These are phyloP conservation scores for Novymonas esmeraldas DNA, from an alignment of 208 protist genomes.

Conservation along the genomic window DNA sequence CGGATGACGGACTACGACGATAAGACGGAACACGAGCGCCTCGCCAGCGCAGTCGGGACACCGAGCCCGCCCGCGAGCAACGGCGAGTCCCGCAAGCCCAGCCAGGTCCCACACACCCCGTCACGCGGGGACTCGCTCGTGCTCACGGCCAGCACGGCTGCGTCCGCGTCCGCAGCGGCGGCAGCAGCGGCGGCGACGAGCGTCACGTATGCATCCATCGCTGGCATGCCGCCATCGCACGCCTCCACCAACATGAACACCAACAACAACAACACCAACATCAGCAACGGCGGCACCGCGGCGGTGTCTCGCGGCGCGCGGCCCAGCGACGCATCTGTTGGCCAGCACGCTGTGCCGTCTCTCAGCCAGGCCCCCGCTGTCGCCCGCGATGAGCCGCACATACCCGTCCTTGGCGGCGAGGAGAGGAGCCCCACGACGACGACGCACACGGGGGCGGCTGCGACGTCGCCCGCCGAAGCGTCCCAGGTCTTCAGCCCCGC, in stretches of 20 bases:
- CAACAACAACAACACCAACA: too few species aligned
- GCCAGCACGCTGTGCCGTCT: not conserved
- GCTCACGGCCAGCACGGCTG: not conserved
- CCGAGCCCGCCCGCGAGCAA: conserved; percentile 2
- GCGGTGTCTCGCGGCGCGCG: not conserved
- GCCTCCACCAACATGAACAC: too few species aligned
- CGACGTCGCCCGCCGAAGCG: not conserved
- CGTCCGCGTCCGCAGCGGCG: too few species aligned
- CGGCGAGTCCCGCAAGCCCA: conserved; percentile 1
- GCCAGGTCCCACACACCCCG: not conserved
- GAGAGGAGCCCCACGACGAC: not conserved
- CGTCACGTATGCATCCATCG: conserved; percentile 12
- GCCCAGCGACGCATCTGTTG: not conserved
- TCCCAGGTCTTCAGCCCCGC: conserved; percentile 20
- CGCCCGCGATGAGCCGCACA: not conserved
- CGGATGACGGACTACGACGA: conserved; percentile 25
- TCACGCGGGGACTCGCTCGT: not conserved
- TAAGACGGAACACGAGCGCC: conserved; percentile 8
- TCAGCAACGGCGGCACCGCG: not conserved
- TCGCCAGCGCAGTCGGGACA: conserved; percentile 14
- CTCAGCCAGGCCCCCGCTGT: not conserved
- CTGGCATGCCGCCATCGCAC: not conserved
- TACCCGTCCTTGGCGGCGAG: conserved; percentile 2
- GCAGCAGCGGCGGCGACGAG: too few species aligned
- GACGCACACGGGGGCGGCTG: not conserved